Evolutionary conservation across 73 alveolate species (phyloP), one percentile per base, ranked within the genome.

Genomic region (Blepharisma japonicum): DNA sequence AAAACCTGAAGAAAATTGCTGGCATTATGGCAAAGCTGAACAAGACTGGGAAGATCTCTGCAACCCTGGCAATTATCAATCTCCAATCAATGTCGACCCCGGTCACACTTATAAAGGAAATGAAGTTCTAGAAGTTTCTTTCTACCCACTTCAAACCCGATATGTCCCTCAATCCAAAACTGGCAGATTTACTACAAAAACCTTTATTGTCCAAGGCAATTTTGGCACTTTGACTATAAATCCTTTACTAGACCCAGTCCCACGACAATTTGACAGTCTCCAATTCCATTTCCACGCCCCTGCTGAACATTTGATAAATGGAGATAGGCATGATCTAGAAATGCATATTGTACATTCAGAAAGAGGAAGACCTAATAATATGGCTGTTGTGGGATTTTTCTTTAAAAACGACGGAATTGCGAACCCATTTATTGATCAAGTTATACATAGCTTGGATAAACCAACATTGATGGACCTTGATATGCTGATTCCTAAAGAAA

Each of bases 321-420:
- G 74, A 2, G 23, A 61, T n/a, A n/a, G 23, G 23, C 14, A 61
- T 14, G 74, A n/a, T 18, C 74, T 61, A 14, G 74, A 61, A 61
- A 25, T 61, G 38, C 74, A 61, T 61, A 61, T 61, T 9, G 47
- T 61, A 9, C 74, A 61, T 61, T 14, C 14, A 61, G 74, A 61
- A n/a, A 0, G 18, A 61, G 66, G 42, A 32, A 32, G 42, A 32
- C 42, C 42, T 32, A 32, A 32, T 32, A 32, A 32, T 32, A 32
- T 32, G 42, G 86, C 90, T 55, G 88, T 88, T 23, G 56, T 88
- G 32, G 85, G 86, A 9, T 71, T 80, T 71, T 68, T 80, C 71
- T 88, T 85, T 88, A 61, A 84, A 71, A 71, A 78, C 49, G 68
- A 18, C 23, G 85, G 70, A 66, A 42, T 54, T 25, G 68, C 68